These are phyloP conservation scores for Candida pseudoviswanathii DNA, from an alignment of 1,139 yeast species.

Conservation along the genomic window DNA sequence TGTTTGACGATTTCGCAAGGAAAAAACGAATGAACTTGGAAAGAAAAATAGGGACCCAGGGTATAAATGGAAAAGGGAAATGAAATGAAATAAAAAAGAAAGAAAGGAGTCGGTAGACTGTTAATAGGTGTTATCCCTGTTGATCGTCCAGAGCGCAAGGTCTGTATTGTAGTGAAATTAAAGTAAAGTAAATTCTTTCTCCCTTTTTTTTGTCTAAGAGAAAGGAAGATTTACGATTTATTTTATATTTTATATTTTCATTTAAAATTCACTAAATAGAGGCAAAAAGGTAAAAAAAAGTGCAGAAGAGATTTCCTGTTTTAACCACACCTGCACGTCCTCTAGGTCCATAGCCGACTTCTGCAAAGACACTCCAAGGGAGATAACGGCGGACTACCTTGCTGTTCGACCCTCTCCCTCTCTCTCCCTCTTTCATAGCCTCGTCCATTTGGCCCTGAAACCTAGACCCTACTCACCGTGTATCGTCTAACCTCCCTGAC, in stretches of 20 bases:
- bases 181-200: not conserved
- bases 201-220: not conserved
- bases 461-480: no score
- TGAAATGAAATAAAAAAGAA: not conserved
- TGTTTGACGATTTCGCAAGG: not conserved
- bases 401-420: not conserved
- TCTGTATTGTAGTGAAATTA: not conserved
- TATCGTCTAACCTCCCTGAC: no score
- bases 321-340: not conserved
- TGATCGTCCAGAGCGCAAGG: not conserved
- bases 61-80: not conserved
- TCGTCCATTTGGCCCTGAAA: no score
- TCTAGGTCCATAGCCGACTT: no score
- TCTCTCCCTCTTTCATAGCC: no score
- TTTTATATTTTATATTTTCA: not conserved
- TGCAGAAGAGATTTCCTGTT: not conserved
- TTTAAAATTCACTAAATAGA: not conserved
- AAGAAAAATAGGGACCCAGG: not conserved
- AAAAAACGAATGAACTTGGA: not conserved
- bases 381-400: not conserved
- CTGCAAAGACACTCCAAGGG: no score
- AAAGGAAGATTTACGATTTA: slow-evolving; percentile 2
- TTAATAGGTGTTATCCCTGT: no score
- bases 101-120: not conserved
- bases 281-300: not conserved